Percentiles rank a stretch among this genome's conserved stretches.
These are phyloP conservation scores for Chimonanthus salicifolius DNA, from an alignment of 164 flowering plant genomes.

Conservation along the genomic window DNA sequence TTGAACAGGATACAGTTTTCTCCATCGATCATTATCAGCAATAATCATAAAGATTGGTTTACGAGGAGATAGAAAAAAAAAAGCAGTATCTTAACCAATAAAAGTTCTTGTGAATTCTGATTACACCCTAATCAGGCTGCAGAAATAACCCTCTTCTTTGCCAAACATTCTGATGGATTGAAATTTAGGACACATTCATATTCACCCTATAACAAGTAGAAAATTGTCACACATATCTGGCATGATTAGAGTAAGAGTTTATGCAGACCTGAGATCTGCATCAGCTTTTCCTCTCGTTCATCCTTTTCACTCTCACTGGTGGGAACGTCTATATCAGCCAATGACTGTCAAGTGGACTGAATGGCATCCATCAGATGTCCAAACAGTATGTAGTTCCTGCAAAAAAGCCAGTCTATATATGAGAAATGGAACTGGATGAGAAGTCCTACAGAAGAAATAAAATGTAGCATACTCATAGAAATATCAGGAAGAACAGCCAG, in stretches of 20 bases:
- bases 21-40: not conserved
- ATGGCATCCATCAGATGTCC: constrained; percentile 73
- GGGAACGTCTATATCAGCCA: constrained; percentile 38
- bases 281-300: constrained; percentile 32
- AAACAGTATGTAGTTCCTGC: constrained; percentile 61
- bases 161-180: no score
- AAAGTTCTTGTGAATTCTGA: no score
- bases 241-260: not conserved
- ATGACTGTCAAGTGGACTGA: constrained; percentile 47
- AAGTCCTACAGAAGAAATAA: not conserved
- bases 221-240: no score
- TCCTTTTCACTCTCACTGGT: constrained; percentile 25
- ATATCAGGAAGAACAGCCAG: constrained; percentile 61
- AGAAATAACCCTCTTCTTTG: no score
- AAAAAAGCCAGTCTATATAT: constrained; percentile 13
- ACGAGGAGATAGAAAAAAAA: no score
- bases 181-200: no score
- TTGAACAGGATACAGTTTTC: no score
- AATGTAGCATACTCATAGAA: constrained; percentile 37
- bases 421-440: constrained; percentile 6
- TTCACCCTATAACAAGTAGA: no score
- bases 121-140: no score
- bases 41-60: not conserved
- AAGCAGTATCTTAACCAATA: no score
- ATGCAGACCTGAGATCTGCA: constrained; percentile 56